Base-by-base conservation (phyloP, 23 red algal genomes). In the Gracilariopsis chorda region DNA sequence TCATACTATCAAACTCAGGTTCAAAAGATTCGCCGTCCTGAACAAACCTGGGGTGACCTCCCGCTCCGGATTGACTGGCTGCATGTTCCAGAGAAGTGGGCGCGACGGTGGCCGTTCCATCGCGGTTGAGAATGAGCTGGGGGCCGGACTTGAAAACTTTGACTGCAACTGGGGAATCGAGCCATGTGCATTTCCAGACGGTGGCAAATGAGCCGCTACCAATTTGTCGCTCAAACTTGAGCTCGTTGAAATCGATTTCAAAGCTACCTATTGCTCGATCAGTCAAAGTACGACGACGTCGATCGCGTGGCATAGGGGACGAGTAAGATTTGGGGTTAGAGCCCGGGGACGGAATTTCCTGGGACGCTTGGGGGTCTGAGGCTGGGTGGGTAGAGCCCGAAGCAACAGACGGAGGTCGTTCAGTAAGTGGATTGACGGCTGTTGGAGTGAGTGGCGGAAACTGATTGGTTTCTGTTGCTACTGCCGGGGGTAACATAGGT, bases 151-250 rank as follows among this genome's bases (percentile, higher is more conserved):
- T 91, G 51, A 99, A 96, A 12, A 99, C 89, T 48, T 99, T 99
- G 25, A 99, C 93, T 55, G 97, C 97, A 40, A 99, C 97, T n/a
- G 93, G 93, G 51, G 92, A 85, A 61, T 99, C 90, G 27, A 99
- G 90, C 97, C 97, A 99, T 64, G 84, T 89, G 74, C 87, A 90
- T 32, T 87, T 60, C 97, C 97, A 99, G 35, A 99, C 97, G n/a
- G 80, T 88, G 21, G 97, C 93, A 94, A 99, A 99, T n/a, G 86
- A 92, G 57, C 97, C 85, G 48, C 85, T 78, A 11, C 85, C 85
- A 27, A 89, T 89, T 78, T 78, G 68, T 32, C 69, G 45, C 39
- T 89, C 45, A 73, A 89, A 89, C 8, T 56, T 77, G 45, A 89
- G 72, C 49, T 55, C 42, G 20, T 69, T 40, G 69, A 89, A 89